Evolutionary conservation across 1,284 basidiomycete genomes (phyloP), one percentile per base, ranked within the genome.

Genomic region (Coniferiporia sulphurascens): DNA sequence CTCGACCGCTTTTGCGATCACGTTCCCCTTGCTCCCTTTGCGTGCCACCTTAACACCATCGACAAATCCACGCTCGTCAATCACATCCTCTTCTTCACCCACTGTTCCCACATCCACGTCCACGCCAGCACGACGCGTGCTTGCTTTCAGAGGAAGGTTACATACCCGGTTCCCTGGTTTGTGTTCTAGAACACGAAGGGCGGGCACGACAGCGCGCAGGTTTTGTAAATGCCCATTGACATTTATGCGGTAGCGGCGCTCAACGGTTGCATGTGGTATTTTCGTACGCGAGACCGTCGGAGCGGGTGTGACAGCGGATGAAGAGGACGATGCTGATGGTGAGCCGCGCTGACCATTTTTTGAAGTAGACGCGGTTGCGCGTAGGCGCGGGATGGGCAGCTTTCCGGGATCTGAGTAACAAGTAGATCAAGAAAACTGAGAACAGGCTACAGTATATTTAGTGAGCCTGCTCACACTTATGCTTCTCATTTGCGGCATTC

Each of bases 251-350:
- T 95, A 92, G 34, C 93, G 81, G 13, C 93, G 83, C 72, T 95
- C 93, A 65, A 95, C 95, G 22, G 91, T 93, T 9, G 93, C 95
- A 71, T 95, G 93, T 61, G 89, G 91, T 0, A 90, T 91, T 72
- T 91, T 91, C n/a, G 87, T 84, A 3, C 88, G 82, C 17, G 63
- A 62, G 32, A 71, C 65, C 4, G 68, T 64, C 27, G 64, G 64
- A 21, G 67, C 66, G 19, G 68, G 63, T 10, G 65, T 55, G 32
- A 71, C 64, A 27, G 71, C 63, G 58, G 66, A 52, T 59, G 73
- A 56, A 52, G 69, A 49, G 62, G 58, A 51, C 66, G 75, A 69
- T 35, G 70, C 36, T 69, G 72, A 22, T 70, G 75, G 52, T 69
- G 74, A n/a, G 3, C 15, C 38, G 38, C 38, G 38, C 15, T 41